Evolutionary conservation across 2,329 filamentous ascomycete species (phyloP), one percentile per base, ranked within the genome.

Genomic region (Fusarium tjaetaba): DNA sequence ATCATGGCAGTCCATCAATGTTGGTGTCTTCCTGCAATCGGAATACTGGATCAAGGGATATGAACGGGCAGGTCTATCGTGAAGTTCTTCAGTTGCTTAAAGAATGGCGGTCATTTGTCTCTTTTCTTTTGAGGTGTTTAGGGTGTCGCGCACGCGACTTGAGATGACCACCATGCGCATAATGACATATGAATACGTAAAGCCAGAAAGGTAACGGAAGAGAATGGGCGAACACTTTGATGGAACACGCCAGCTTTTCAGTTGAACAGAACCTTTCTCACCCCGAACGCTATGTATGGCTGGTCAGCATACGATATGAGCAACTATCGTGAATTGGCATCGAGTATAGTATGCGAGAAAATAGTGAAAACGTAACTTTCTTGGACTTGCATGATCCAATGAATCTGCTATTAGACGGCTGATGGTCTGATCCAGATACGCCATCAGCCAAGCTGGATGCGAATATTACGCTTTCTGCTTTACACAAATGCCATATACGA

Each of bases 111-210:
- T 18, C 6, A 4, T 11, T 18, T 11, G 6, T 11, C 15, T 43
- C 3, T 9, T 4, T 6, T 18, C 15, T n/a, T 16, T 42, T 46
- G 24, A 26, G 11, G 5, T 48, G 24, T 4, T 22, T 7, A 20
- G 9, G 8, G 5, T 8, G 18, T 5, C 20, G 16, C 24, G 16
- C 2, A 13, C 24, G 24, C 3, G 24, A 20, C 11, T 45, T 45
- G 7, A 13, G 3, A 14, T 6, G 4, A 7, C 42, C 16, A 4
- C 4, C 24, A 4, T 20, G 11, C 11, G 11, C 24, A 14, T 2
- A 0, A 5, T 20, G 11, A 1, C 7, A 26, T 4, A 26, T 18
- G 11, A 45, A 8, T 18, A 26, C 2, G 1, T 4, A 26, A 42
- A 9, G 14, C 22, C 22, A 7, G 22, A 16, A 16, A 4, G 8